Conservation (phyloP, 495 filamentous ascomycete genomes). For the Peziza echinospora region DNA sequence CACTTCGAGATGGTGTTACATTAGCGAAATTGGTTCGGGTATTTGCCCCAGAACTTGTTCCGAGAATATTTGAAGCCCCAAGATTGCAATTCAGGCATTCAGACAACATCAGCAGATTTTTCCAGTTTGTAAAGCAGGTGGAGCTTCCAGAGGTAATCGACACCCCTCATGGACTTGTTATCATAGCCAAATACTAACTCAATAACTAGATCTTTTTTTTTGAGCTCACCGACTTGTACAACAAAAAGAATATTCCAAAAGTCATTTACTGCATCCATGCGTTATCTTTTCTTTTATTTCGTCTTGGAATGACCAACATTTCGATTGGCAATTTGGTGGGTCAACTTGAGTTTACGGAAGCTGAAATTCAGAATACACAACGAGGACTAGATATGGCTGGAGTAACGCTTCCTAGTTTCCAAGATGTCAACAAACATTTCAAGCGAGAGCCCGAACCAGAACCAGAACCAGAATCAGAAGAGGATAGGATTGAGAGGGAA, state of each 20-base stretch:
- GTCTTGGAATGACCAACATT: constrained; percentile 85
- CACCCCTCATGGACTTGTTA: too few species aligned
- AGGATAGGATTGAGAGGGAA: constrained; percentile 72
- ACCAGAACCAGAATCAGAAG: constrained; percentile 59
- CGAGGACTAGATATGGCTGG: constrained; percentile 91
- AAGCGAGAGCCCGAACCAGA: constrained; percentile 50
- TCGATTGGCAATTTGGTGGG: constrained; percentile 97
- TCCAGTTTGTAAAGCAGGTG: constrained; percentile 78
- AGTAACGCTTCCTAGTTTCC: constrained; percentile 89
- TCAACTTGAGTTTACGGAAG: constrained; percentile 90
- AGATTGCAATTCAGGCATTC: constrained; percentile 88
- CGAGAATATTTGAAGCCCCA: constrained; percentile 64
- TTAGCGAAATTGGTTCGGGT: constrained; percentile 91
- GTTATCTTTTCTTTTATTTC: constrained; percentile 80
- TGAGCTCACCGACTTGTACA: constrained; percentile 92
- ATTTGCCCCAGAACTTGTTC: constrained; percentile 48
- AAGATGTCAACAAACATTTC: constrained; percentile 88
- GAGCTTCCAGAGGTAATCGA: constrained; percentile 67
- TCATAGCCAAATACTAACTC: neutral
- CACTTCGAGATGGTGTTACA: constrained; percentile 77
- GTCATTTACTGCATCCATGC: constrained; percentile 98
- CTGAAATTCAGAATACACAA: constrained; percentile 89
- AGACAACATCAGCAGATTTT: constrained; percentile 90
- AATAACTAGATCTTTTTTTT: constrained; percentile 56
- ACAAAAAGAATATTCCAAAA: constrained; percentile 99